Conservation (phyloP, 2,329 filamentous ascomycete species). For the Xylariaceae sp. region DNA sequence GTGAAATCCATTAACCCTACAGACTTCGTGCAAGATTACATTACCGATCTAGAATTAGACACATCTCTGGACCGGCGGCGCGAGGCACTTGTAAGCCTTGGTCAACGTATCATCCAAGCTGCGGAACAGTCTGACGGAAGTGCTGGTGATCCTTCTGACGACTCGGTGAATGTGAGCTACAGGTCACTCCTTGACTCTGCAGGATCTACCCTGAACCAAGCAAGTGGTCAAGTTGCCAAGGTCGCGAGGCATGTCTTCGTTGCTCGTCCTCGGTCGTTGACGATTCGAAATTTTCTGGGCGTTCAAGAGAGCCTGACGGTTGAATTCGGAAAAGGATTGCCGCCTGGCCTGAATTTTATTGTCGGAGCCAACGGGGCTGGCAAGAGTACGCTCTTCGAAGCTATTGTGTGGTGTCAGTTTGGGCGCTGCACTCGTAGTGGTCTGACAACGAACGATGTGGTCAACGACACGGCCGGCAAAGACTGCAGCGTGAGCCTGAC, state of each 20-base stretch:
- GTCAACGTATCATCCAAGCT: background rate
- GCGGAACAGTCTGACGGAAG: background rate
- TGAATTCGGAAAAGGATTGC: conserved; percentile 18
- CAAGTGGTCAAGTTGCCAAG: background rate
- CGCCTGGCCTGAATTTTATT: conserved; percentile 21
- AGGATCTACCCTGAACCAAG: conserved; percentile 2
- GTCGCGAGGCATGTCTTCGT: conserved; percentile 15
- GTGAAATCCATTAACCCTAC: conserved; percentile 6
- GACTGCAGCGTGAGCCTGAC: conserved; percentile 22
- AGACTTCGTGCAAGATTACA: conserved; percentile 10
- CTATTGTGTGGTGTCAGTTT: conserved; percentile 28
- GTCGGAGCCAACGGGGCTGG: conserved; percentile 25
- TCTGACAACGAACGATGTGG: conserved; percentile 20
- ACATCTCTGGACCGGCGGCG: conserved; percentile 6
- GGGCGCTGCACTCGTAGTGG: conserved; percentile 24
- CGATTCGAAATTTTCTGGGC: conserved; percentile 27
- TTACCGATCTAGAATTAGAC: conserved; percentile 9
- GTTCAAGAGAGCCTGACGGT: conserved; percentile 20
- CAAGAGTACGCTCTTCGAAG: conserved; percentile 27
- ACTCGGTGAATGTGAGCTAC: conserved; percentile 7
- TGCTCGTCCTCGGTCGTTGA: conserved; percentile 17
- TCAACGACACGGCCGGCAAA: conserved; percentile 23
- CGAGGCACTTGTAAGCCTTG: conserved; percentile 2
- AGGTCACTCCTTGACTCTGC: conserved; percentile 9
- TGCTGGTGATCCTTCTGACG: conserved; percentile 1